Base-by-base conservation (phyloP, 257 asterid genomes). In the Gentiana dahurica region DNA sequence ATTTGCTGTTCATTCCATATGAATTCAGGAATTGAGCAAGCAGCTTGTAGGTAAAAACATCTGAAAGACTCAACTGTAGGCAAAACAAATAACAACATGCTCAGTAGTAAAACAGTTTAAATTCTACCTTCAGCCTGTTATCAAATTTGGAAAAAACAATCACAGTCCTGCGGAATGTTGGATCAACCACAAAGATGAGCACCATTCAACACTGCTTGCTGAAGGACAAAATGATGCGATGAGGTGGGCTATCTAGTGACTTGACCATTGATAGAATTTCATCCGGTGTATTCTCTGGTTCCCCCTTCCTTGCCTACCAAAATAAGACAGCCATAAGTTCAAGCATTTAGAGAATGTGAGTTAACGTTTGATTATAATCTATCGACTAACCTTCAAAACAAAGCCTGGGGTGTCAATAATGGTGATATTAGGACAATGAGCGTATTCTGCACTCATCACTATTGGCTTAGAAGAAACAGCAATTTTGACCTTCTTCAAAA, bases 181-280 rank as follows among this genome's bases (percentile, higher is more conserved):
- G 97, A 77, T 92, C 99, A 48, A 92, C 99, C 99, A 92, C 78
- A 92, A 76, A 33, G 98, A 85, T 4, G 98, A 92, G 75, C 97
- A 92, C 98, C 98, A 92, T 57, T 92, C 99, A 64, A 92, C 95
- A 58, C 97, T 92, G 72, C 97, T 88, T 92, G 99, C 70, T 92
- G 99, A 77, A 92, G 99, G 74, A 92, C 69, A 92, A 71, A 73
- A 92, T 81, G 67, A 92, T 82, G 39, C 99, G 94, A 65, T 92
- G 99, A 8, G 99, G 97, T 8, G 99, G 97, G 60, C 87, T 80
- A 44, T 97, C 99, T 52, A 91, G 75, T 53, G 92, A 72, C 77
- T 91, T 91, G 71, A 91, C 98, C 98, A 87, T 91, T 33, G 96
- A 79, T 71, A 91, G 68, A 62, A 91, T 87, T 57, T 91, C 96